Conservation (phyloP, 2,329 filamentous ascomycete genomes). For the Ilyonectria destructans region DNA sequence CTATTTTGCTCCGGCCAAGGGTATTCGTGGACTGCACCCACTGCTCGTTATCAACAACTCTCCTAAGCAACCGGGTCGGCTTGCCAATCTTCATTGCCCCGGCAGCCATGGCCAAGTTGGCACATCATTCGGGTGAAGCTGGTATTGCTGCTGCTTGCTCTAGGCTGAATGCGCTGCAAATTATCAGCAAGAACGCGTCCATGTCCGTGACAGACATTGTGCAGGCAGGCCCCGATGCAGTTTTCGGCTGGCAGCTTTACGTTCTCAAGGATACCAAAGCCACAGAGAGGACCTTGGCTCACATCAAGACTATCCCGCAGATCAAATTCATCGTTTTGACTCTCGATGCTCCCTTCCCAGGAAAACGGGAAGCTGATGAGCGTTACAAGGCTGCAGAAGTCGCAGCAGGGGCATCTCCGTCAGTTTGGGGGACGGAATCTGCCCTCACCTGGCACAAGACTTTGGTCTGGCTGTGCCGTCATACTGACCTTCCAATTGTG, state of each 20-base stretch:
- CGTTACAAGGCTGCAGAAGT: constrained; percentile 66
- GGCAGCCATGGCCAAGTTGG: constrained; percentile 74
- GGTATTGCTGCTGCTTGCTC: constrained; percentile 67
- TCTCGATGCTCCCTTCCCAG: constrained; percentile 71
- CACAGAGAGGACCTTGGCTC: constrained; percentile 43
- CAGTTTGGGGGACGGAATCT: constrained; percentile 66
- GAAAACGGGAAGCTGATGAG: constrained; percentile 67
- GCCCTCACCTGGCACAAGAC: constrained; percentile 73
- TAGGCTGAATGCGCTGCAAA: constrained; percentile 71
- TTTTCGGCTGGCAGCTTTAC: constrained; percentile 77
- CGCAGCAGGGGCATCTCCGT: constrained; percentile 70
- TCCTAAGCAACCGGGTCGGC: constrained; percentile 67
- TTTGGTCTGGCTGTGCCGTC: constrained; percentile 59
- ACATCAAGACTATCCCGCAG: constrained; percentile 81
- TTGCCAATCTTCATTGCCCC: constrained; percentile 75
- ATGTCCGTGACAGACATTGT: constrained; percentile 71
- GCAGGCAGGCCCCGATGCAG: constrained; percentile 41
- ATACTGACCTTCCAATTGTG: constrained; percentile 72
- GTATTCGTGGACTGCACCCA: constrained; percentile 85
- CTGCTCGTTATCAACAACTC: constrained; percentile 79
- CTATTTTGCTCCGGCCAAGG: constrained; percentile 84
- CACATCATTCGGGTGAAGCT: constrained; percentile 74
- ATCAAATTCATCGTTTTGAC: constrained; percentile 75
- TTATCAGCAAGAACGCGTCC: constrained; percentile 77
- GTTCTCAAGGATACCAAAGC: constrained; percentile 71